phyloP scores from a whole-genome alignment of 176 grass and related monocot species.

The Carex pumila region DNA sequence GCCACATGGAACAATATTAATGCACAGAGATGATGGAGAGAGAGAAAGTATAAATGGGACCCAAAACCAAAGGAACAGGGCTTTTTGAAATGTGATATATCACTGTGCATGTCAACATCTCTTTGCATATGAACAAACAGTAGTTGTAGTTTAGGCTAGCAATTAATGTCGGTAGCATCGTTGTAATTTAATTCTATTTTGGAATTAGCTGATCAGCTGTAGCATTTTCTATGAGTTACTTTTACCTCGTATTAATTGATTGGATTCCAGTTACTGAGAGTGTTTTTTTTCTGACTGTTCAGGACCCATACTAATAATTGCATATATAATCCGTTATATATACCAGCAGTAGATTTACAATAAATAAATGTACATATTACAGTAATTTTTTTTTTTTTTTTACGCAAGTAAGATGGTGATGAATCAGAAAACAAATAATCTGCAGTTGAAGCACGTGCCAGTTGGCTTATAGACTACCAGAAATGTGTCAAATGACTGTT shows the following conservation, averaged over 20 bases:
- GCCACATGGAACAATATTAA: slow-evolving; percentile 4
- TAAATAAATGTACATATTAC: background rate
- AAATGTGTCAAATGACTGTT: background rate
- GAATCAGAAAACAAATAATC: background rate
- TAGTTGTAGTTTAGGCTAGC: background rate
- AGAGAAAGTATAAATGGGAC: background rate
- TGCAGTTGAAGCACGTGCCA: background rate
- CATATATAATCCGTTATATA: background rate
- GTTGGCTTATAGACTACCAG: background rate
- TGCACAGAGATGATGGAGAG: background rate
- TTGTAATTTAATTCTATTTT: slow-evolving; percentile 2
- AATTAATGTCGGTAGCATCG: background rate
- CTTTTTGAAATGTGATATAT: slow-evolving; percentile 24
- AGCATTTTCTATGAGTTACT: background rate
- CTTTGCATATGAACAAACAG: background rate
- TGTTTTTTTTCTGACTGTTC: background rate
- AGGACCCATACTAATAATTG: background rate
- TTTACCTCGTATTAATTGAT: background rate
- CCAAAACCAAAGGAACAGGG: background rate
- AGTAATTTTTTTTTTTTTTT: background rate
- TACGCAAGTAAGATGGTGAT: background rate
- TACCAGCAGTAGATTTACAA: background rate
- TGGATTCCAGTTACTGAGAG: background rate
- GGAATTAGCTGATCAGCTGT: background rate
- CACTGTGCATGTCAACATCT: background rate